Evolutionary conservation across 2,329 filamentous ascomycete genomes (phyloP).

Genomic region (Monosporascus sp.): DNA sequence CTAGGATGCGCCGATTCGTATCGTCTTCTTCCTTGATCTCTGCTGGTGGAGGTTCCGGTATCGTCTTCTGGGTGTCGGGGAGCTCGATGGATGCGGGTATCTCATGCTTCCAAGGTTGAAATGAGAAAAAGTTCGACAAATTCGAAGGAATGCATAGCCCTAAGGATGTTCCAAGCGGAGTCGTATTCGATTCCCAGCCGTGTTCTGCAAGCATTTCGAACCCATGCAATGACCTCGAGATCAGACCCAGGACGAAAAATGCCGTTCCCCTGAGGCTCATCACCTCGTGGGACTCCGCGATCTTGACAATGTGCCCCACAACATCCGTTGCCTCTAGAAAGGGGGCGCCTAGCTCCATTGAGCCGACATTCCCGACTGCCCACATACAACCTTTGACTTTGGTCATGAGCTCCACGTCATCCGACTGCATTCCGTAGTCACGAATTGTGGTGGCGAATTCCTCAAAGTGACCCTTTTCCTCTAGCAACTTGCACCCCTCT

Average conservation of each 20-base stretch:
- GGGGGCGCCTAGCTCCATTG: constrained; percentile 93
- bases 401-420: constrained; percentile 78
- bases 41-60: constrained; percentile 41
- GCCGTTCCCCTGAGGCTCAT: constrained; percentile 93
- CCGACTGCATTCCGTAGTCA: constrained; percentile 78
- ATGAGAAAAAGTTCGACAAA: constrained; percentile 72
- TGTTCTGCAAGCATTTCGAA: constrained; percentile 84
- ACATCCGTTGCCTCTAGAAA: constrained; percentile 90
- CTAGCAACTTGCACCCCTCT: constrained; percentile 85
- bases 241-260: constrained; percentile 90
- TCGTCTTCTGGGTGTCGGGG: constrained; percentile 49
- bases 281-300: constrained; percentile 82
- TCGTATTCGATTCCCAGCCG: constrained; percentile 91
- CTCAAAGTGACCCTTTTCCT: constrained; percentile 92
- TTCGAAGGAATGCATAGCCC: constrained; percentile 83
- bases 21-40: constrained; percentile 55
- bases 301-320: constrained; percentile 78
- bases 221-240: constrained; percentile 87
- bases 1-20: constrained; percentile 72
- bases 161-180: constrained; percentile 73
- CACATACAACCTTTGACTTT: constrained; percentile 97
- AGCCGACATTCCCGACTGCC: constrained; percentile 97
- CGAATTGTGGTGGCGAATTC: constrained; percentile 88
- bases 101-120: constrained; percentile 55
- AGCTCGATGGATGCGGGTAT: constrained; percentile 43